phyloP scores from a whole-genome alignment of 164 flowering plant species.

The Echeveria elegans region DNA sequence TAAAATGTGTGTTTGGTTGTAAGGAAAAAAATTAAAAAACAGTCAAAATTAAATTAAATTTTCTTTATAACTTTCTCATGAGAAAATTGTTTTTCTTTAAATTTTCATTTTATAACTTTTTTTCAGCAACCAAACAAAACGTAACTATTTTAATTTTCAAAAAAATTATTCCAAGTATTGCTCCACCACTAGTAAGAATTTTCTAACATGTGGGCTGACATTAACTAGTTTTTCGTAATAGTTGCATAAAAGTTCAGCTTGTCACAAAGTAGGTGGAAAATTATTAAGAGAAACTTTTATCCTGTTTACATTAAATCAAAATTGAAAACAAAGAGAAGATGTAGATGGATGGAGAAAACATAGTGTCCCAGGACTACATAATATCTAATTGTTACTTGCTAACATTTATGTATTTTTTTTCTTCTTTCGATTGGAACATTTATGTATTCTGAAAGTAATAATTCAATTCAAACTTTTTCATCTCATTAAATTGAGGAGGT shows the following conservation, averaged over 20 bases:
- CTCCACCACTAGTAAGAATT: neutral
- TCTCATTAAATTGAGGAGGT: neutral
- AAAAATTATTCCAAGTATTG: too few species aligned
- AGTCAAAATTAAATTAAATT: too few species aligned
- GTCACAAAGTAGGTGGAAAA: constrained; percentile 3
- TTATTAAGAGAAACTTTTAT: neutral
- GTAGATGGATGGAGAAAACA: neutral
- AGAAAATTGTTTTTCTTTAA: too few species aligned
- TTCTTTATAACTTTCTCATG: too few species aligned
- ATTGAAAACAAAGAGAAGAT: neutral
- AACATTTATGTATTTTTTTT: too few species aligned
- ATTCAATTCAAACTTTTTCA: neutral
- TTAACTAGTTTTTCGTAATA: neutral
- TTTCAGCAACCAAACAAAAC: too few species aligned
- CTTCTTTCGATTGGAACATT: too few species aligned
- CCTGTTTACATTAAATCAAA: neutral
- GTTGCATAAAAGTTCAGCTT: constrained; percentile 3
- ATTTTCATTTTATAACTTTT: too few species aligned
- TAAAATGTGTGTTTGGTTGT: too few species aligned
- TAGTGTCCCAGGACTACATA: neutral
- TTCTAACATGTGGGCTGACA: neutral
- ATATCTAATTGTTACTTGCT: neutral
- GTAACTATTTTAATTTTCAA: too few species aligned
- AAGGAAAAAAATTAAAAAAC: too few species aligned
- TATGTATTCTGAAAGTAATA: too few species aligned